A percentile compares a stretch with the other conserved stretches of the same genome.
Conservation (phyloP, 179 eudicot genomes). For the Spergularia azorica region DNA sequence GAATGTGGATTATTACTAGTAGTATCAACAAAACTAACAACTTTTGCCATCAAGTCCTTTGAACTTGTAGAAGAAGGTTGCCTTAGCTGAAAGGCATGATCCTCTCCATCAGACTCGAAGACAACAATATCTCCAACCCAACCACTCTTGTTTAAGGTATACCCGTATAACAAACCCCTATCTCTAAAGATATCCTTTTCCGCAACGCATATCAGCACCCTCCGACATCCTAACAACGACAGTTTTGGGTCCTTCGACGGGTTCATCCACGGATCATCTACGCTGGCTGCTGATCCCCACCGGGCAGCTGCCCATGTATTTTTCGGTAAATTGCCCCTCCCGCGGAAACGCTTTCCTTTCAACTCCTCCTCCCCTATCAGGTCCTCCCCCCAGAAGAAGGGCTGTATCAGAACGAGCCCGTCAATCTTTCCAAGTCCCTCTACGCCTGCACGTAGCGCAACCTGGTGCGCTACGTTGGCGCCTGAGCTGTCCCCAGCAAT, state of each 20-base stretch:
- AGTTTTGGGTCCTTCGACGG: constrained; percentile 12
- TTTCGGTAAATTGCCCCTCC: neutral
- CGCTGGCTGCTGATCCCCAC: constrained; percentile 6
- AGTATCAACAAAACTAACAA: neutral
- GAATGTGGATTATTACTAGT: neutral
- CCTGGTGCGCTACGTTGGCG: constrained; percentile 17
- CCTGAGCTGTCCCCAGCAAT: constrained; percentile 15
- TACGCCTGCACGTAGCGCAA: constrained; percentile 9
- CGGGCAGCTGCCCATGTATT: constrained; percentile 5
- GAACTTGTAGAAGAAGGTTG: constrained; percentile 6
- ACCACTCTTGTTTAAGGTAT: neutral
- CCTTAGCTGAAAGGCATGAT: constrained; percentile 13
- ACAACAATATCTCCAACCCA: constrained; percentile 12
- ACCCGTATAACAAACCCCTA: constrained; percentile 9
- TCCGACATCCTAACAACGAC: neutral
- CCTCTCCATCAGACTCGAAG: constrained; percentile 1
- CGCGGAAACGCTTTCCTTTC: neutral
- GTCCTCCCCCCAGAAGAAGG: constrained; percentile 9
- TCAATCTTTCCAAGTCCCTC: neutral
- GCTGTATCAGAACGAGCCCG: constrained; percentile 9
- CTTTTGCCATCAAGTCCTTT: neutral
- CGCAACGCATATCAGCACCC: constrained; percentile 11
- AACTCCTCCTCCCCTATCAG: neutral
- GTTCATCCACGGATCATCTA: constrained; percentile 13
- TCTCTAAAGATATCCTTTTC: constrained; percentile 15